phyloP scores from a whole-genome alignment of 371 early-diverging fungal genomes.

The Syncephalastrum sp. region DNA sequence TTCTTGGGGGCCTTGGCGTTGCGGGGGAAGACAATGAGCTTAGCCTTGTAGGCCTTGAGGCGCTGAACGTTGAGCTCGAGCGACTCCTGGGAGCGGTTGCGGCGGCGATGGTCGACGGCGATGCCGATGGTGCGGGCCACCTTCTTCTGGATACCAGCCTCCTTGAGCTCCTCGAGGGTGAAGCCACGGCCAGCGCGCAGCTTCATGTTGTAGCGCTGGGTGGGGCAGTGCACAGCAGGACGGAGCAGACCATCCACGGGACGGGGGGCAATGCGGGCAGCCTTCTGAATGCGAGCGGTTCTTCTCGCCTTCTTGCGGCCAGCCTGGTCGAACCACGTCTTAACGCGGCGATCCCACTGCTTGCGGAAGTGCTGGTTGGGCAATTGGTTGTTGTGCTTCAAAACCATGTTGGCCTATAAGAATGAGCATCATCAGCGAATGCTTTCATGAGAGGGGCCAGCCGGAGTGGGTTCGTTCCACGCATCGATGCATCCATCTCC shows the following conservation, averaged over 20 bases:
- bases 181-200: constrained; percentile 98
- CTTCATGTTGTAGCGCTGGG: constrained; percentile 99
- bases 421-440: too few relatives aligned
- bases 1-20: constrained; percentile 88
- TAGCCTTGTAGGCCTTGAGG: constrained; percentile 94
- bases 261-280: constrained; percentile 94
- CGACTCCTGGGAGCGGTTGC: constrained; percentile 96
- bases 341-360: constrained; percentile 97
- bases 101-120: constrained; percentile 98
- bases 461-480: background rate
- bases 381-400: constrained; percentile 99
- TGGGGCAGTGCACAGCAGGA: constrained; percentile 98
- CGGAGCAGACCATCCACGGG: constrained; percentile 97
- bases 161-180: constrained; percentile 98
- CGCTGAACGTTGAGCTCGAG: constrained; percentile 95
- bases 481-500: constrained; percentile 11
- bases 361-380: constrained; percentile 99
- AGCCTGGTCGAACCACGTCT: constrained; percentile 99
- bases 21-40: constrained; percentile 93
- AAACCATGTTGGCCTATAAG: constrained; percentile 33
- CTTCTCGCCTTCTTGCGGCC: constrained; percentile 93
- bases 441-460: background rate
- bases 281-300: constrained; percentile 91
- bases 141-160: constrained; percentile 93
- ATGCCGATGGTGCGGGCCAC: constrained; percentile 98